These are phyloP conservation scores for Oryza rufipogon DNA, from an alignment of 176 grass and related monocot genomes.

Conservation along the genomic window DNA sequence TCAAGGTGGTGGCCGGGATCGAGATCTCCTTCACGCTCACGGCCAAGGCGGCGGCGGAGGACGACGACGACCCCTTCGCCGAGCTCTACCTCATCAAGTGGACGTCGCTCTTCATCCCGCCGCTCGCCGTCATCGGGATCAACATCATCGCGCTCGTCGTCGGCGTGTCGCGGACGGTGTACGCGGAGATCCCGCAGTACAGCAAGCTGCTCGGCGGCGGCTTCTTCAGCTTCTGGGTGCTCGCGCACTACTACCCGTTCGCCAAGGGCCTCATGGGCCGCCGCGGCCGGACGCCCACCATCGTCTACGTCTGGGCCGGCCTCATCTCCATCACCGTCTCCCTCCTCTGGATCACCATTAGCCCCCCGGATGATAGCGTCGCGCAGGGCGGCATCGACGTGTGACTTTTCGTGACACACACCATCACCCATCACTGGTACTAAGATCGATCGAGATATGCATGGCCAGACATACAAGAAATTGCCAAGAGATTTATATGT, in stretches of 20 bases:
- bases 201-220: slow-evolving; percentile 74
- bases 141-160: slow-evolving; percentile 81
- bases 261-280: slow-evolving; percentile 85
- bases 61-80: slow-evolving; percentile 72
- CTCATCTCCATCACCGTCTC: slow-evolving; percentile 82
- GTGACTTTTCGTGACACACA: background rate
- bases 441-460: background rate
- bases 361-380: slow-evolving; percentile 55
- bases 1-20: slow-evolving; percentile 84
- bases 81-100: slow-evolving; percentile 87
- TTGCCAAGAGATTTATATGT: background rate
- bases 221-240: slow-evolving; percentile 94
- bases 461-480: background rate
- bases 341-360: slow-evolving; percentile 75
- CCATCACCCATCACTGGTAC: background rate
- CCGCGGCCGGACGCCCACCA: slow-evolving; percentile 60
- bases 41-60: slow-evolving; percentile 68
- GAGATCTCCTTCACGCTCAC: slow-evolving; percentile 93
- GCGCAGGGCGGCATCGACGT: slow-evolving; percentile 40
- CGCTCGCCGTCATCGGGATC: slow-evolving; percentile 70
- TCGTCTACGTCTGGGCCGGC: slow-evolving; percentile 79
- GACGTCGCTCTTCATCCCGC: slow-evolving; percentile 86
- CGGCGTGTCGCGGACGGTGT: slow-evolving; percentile 66
- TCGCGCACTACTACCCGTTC: slow-evolving; percentile 86
- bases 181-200: slow-evolving; percentile 90